Evolutionary conservation across 2,329 filamentous ascomycete genomes (phyloP).

Genomic region (Aspergillus sp.): DNA sequence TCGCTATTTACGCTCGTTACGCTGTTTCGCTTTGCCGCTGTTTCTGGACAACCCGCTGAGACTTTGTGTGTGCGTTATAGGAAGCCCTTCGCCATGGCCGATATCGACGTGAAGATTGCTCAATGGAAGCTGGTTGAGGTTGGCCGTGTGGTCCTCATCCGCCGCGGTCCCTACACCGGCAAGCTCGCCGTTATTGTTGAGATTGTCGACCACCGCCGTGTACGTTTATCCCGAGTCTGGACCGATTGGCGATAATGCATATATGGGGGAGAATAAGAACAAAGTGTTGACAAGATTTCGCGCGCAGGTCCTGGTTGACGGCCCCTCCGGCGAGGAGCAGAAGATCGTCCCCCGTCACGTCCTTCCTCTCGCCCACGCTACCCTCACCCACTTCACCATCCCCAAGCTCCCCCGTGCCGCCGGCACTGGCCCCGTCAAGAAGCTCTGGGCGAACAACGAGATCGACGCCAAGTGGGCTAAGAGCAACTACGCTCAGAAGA

Average conservation of each 20-base stretch:
- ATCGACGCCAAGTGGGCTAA: constrained; percentile 91
- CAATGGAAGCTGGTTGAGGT: constrained; percentile 97
- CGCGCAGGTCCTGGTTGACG: constrained; percentile 84
- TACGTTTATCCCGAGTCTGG: constrained; percentile 54
- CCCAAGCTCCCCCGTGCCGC: constrained; percentile 76
- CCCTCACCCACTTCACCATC: constrained; percentile 85
- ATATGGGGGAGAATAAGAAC: constrained; percentile 3
- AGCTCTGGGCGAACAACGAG: constrained; percentile 82
- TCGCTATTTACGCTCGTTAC: not conserved
- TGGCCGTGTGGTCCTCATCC: constrained; percentile 92
- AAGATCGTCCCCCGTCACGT: constrained; percentile 81
- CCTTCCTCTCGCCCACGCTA: constrained; percentile 70
- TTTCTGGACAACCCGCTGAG: constrained; percentile 18
- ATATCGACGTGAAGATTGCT: constrained; percentile 73
- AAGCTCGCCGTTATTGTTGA: constrained; percentile 92
- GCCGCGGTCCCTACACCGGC: constrained; percentile 71
- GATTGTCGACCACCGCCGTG: constrained; percentile 99
- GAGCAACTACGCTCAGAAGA: constrained; percentile 92
- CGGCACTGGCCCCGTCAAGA: constrained; percentile 75
- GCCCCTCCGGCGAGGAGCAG: constrained; percentile 74
- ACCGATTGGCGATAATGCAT: constrained; percentile 6
- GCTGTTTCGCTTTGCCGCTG: not conserved
- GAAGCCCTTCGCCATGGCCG: constrained; percentile 67
- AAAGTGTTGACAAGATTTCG: constrained; percentile 1
- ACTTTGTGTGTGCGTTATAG: constrained; percentile 26